Percentiles rank a stretch among this genome's conserved stretches.
Conservation (phyloP, 2,329 filamentous ascomycete species). For the Calonectria ilicicola region DNA sequence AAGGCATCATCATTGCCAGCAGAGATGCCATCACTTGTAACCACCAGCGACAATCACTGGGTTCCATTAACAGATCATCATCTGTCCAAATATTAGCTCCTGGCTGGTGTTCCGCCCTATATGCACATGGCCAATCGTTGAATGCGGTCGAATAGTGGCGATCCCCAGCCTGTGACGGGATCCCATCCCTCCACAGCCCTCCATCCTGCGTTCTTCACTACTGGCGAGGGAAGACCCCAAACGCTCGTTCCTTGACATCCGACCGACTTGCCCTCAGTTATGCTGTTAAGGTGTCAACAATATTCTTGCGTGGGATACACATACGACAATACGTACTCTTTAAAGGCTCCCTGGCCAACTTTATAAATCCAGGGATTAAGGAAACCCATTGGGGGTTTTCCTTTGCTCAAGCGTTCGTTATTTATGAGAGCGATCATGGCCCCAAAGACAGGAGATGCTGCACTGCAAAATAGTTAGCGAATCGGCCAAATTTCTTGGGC, state of each 20-base stretch:
- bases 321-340: constrained; percentile 45
- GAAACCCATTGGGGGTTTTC: constrained; percentile 67
- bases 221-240: constrained; percentile 40
- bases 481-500: background rate
- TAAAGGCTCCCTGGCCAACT: constrained; percentile 46
- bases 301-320: constrained; percentile 1
- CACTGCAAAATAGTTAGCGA: constrained; percentile 48
- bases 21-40: background rate
- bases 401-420: constrained; percentile 67
- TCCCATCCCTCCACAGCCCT: constrained; percentile 50
- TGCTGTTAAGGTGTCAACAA: constrained; percentile 39
- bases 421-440: constrained; percentile 75
- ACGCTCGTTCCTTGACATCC: constrained; percentile 48
- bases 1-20: background rate
- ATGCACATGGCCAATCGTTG: constrained; percentile 19
- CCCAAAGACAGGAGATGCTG: constrained; percentile 72
- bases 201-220: constrained; percentile 44
- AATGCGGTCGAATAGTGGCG: constrained; percentile 57
- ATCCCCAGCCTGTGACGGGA: constrained; percentile 57
- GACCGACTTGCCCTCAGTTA: constrained; percentile 47
- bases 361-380: constrained; percentile 72
- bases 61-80: background rate
- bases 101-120: background rate
- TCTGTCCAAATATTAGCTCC: background rate
- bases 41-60: background rate